Conservation (phyloP, 306 rosid species). For the Senna tora region DNA sequence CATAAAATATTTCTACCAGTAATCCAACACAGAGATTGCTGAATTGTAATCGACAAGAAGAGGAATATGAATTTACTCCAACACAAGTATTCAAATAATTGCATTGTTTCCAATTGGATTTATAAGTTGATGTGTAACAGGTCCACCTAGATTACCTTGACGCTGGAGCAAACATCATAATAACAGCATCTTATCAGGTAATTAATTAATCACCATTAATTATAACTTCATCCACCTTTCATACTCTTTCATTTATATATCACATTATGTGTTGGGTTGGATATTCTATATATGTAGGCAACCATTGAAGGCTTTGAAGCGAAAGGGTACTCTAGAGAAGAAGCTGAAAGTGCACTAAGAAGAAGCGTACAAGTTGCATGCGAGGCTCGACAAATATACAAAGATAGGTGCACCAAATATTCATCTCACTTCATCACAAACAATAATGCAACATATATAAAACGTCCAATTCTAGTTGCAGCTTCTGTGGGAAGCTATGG, state of each 20-base stretch:
- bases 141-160: conserved; percentile 92
- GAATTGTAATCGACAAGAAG: neutral
- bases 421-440: conserved; percentile 48
- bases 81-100: neutral
- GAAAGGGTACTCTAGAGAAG: conserved; percentile 68
- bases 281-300: conserved; percentile 51
- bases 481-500: conserved; percentile 99
- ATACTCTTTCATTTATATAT: no score
- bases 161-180: conserved; percentile 84
- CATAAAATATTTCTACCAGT: no score
- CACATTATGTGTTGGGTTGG: neutral
- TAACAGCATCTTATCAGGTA: conserved; percentile 94
- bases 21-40: neutral
- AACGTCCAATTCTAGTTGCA: conserved; percentile 67
- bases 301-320: conserved; percentile 89
- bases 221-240: no score
- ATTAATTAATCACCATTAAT: no score
- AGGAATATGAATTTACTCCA: neutral
- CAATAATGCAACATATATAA: conserved; percentile 39
- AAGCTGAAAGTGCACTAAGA: conserved; percentile 63
- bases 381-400: conserved; percentile 70
- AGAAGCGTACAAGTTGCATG: conserved; percentile 80
- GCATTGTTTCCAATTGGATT: neutral
- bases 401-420: conserved; percentile 55
- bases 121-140: conserved; percentile 45